Conservation (phyloP, 2,329 filamentous ascomycete genomes). For the Tolypocladium pustulatum region DNA sequence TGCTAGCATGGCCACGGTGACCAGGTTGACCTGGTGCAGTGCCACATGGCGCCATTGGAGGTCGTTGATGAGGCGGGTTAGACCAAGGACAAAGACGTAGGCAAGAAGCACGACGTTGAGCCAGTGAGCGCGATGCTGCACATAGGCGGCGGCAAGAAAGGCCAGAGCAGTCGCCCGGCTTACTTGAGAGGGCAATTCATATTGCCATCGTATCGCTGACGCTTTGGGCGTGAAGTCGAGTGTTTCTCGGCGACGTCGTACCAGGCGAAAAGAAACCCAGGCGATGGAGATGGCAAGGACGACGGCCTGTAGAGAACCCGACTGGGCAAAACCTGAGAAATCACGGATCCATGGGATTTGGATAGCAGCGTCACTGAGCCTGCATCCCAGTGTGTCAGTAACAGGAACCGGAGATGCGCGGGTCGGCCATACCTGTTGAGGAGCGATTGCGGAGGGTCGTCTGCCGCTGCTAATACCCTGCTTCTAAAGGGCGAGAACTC, state of each 20-base stretch:
- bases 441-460: neutral
- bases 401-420: neutral
- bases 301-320: slow-evolving; percentile 28
- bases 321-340: slow-evolving; percentile 26
- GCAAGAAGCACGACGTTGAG: slow-evolving; percentile 23
- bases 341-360: slow-evolving; percentile 26
- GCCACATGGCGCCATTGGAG: slow-evolving; percentile 33
- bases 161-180: slow-evolving; percentile 27
- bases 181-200: slow-evolving; percentile 32
- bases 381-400: neutral
- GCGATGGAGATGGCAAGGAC: slow-evolving; percentile 25
- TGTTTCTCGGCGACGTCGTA: slow-evolving; percentile 18
- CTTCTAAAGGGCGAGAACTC: slow-evolving; percentile 18
- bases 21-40: slow-evolving; percentile 38
- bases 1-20: slow-evolving; percentile 25
- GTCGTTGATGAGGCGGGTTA: slow-evolving; percentile 29
- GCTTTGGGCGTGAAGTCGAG: slow-evolving; percentile 18
- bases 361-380: slow-evolving; percentile 2
- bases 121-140: slow-evolving; percentile 21
- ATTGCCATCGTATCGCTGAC: slow-evolving; percentile 27
- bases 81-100: slow-evolving; percentile 33
- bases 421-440: slow-evolving; percentile 1
- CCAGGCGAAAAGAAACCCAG: slow-evolving; percentile 21
- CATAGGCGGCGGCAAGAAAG: slow-evolving; percentile 26
- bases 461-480: neutral